Conservation (phyloP, 2,329 filamentous ascomycete genomes). For the Intubia oerlemansii region DNA sequence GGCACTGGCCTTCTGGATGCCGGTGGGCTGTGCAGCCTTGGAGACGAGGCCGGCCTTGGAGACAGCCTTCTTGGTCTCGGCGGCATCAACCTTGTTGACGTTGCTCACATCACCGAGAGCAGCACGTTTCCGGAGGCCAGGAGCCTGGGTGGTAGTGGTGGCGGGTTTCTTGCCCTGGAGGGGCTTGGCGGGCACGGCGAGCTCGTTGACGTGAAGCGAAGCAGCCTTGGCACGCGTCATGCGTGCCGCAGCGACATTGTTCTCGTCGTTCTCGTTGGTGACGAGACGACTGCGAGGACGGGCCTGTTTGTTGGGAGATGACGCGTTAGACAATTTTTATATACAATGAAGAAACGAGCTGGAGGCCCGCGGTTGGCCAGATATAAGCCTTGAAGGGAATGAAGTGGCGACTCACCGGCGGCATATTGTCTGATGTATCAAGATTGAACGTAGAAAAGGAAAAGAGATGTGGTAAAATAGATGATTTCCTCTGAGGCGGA, state of each 20-base stretch:
- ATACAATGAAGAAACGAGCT: too few species aligned
- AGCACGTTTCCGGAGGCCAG: constrained; percentile 44
- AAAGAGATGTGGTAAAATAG: too few species aligned
- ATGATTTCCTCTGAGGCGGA: too few species aligned
- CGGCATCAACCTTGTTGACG: constrained; percentile 54
- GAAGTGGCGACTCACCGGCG: too few species aligned
- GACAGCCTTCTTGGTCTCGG: constrained; percentile 54
- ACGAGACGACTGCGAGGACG: too few species aligned
- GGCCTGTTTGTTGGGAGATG: too few species aligned
- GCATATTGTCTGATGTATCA: too few species aligned
- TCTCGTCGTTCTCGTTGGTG: constrained; percentile 98
- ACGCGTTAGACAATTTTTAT: too few species aligned
- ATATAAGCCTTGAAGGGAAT: too few species aligned
- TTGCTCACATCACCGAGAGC: constrained; percentile 93
- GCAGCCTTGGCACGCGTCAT: constrained; percentile 86
- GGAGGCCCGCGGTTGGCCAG: too few species aligned
- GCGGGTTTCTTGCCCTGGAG: constrained; percentile 20
- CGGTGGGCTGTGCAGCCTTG: constrained; percentile 64
- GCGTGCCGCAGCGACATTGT: constrained; percentile 52
- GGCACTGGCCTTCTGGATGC: constrained; percentile 59
- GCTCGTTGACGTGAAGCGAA: constrained; percentile 42
- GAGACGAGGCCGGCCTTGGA: constrained; percentile 51
- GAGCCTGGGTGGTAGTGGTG: constrained; percentile 17
- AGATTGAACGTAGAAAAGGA: too few species aligned
- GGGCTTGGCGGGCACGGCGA: constrained; percentile 32